Base-by-base conservation (phyloP, 495 filamentous ascomycete genomes). In the Penicillium silybi region DNA sequence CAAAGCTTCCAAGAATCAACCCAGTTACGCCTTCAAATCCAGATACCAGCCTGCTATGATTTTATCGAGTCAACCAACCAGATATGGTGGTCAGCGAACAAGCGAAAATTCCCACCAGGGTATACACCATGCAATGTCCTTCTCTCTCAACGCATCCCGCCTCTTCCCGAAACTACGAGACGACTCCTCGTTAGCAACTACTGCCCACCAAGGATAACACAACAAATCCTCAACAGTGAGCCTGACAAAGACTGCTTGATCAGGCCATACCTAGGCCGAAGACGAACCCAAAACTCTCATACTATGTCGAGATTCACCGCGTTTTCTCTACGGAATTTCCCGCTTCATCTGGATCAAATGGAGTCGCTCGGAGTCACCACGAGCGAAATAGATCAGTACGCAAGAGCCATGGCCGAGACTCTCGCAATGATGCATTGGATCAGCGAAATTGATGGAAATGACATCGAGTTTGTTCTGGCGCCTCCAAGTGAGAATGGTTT, bases 401-500 rank as follows among this genome's bases (percentile, higher is more conserved):
- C 69, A 2, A 48, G 29, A 6, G 63, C 57, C 0, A 75, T 80
- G 69, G 78, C 70, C 0, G 63, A 75, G 26, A 61, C 75, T 3
- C 61, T 80, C 0, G 78, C 78, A 0, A 58, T 71, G 8, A 50
- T 80, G 22, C 67, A 78, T 34, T 81, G 76, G 78, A 26, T 52
- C 5, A 69, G 42, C 0, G 48, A 60, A 18, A 50, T 80, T 4
- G 77, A 80, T 52, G 75, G 62, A 0, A 72, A 71, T 37, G 78
- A 79, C 44, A 62, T 80, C 20, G 78, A 82, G 48, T 80, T 80
- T 52, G 77, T 80, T 22, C 71, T 82, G 4, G 61, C 64, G 0
- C 55, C 58, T 13, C 50, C 42, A 1, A 53, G 26, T 10, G 17
- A 44, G 16, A 23, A 13, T 16, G 35, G 35, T 19, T 16, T 19